These are phyloP conservation scores for Pestalotiopsis sp. DNA, from an alignment of 2,329 filamentous ascomycete species.

Conservation along the genomic window DNA sequence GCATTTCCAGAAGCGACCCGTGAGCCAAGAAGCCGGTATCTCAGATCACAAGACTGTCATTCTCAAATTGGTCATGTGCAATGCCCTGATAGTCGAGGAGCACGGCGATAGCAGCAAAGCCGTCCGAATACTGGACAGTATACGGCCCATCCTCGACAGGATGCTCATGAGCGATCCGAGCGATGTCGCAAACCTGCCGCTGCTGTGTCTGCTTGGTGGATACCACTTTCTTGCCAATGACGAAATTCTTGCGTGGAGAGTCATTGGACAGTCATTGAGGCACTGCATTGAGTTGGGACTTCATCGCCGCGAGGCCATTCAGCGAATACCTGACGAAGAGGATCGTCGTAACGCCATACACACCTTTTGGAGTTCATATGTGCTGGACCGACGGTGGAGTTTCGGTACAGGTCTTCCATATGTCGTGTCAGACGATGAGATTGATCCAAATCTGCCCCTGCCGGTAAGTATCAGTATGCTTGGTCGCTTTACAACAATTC, in stretches of 20 bases:
- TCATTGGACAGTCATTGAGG: slow-evolving; percentile 81
- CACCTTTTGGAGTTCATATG: slow-evolving; percentile 86
- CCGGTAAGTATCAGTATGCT: slow-evolving; percentile 62
- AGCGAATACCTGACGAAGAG: slow-evolving; percentile 68
- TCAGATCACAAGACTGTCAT: slow-evolving; percentile 63
- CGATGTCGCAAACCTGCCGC: slow-evolving; percentile 50
- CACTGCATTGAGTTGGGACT: slow-evolving; percentile 82
- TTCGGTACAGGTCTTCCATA: slow-evolving; percentile 90
- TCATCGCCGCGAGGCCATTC: slow-evolving; percentile 76
- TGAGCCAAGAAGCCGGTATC: slow-evolving; percentile 40
- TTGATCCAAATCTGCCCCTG: slow-evolving; percentile 77
- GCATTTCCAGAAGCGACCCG: slow-evolving; percentile 32
- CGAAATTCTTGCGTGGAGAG: slow-evolving; percentile 82
- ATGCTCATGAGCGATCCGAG: slow-evolving; percentile 59
- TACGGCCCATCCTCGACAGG: slow-evolving; percentile 72
- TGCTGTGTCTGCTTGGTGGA: slow-evolving; percentile 54
- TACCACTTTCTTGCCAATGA: slow-evolving; percentile 88
- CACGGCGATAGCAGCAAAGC: slow-evolving; percentile 79
- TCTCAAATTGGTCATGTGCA: slow-evolving; percentile 83
- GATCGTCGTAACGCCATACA: slow-evolving; percentile 70
- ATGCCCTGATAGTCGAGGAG: slow-evolving; percentile 76
- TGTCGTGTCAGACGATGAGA: slow-evolving; percentile 81
- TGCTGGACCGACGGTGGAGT: slow-evolving; percentile 84
- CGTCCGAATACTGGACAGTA: slow-evolving; percentile 73
- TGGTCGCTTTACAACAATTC: not conserved